Conservation (phyloP, 1,284 basidiomycete species). For the Athelia sp. region DNA sequence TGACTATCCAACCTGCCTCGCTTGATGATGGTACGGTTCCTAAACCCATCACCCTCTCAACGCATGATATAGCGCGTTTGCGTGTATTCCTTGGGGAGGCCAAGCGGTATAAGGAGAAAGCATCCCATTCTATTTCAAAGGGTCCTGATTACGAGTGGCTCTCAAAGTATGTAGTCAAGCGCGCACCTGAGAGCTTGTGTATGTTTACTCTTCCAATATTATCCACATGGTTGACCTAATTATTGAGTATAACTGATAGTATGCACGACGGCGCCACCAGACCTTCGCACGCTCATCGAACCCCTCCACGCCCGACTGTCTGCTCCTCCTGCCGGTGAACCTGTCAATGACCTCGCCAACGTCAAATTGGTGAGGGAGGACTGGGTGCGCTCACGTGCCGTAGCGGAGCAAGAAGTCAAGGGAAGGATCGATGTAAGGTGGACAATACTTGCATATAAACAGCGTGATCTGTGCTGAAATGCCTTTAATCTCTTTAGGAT, state of each 20-base stretch:
- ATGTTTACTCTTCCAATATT: too few species aligned
- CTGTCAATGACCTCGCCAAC: constrained; percentile 56
- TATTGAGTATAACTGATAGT: constrained; percentile 18
- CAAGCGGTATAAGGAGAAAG: constrained; percentile 40
- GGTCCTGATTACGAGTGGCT: constrained; percentile 30
- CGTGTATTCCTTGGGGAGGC: constrained; percentile 41
- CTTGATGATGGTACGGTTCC: constrained; percentile 14
- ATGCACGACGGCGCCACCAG: constrained; percentile 34
- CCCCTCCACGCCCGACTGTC: constrained; percentile 51
- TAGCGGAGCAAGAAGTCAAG: constrained; percentile 27
- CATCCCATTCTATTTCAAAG: constrained; percentile 14
- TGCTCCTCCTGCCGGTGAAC: constrained; percentile 50
- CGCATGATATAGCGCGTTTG: constrained; percentile 40
- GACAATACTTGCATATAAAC: constrained; percentile 11
- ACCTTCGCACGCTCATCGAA: constrained; percentile 43
- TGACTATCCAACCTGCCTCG: constrained; percentile 41
- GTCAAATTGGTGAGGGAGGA: constrained; percentile 52
- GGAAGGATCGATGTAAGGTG: constrained; percentile 22
- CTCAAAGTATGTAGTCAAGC: constrained; percentile 24
- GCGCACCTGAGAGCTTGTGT: constrained; percentile 20
- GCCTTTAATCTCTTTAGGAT: constrained; percentile 32
- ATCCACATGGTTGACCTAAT: background rate
- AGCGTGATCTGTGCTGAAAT: background rate
- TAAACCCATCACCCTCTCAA: constrained; percentile 35
- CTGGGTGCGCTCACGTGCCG: constrained; percentile 48